phyloP scores from a whole-genome alignment of 2,329 filamentous ascomycete species.

The Hyphodiscus sp. region DNA sequence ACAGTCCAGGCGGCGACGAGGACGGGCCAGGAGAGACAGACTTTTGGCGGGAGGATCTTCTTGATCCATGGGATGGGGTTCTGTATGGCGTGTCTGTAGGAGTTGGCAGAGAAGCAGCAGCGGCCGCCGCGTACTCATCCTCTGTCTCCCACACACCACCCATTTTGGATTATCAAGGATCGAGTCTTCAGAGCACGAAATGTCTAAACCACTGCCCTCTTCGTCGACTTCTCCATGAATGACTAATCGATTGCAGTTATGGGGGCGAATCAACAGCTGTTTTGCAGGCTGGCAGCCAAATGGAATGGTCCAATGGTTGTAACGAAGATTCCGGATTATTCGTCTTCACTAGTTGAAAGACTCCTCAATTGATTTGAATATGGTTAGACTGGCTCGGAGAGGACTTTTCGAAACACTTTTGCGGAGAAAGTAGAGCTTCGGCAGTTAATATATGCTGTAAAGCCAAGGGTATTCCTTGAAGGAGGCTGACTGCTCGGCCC shows the following conservation, averaged over 20 bases:
- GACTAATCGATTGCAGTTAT: background rate
- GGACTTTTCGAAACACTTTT: constrained; percentile 9
- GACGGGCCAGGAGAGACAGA: constrained; percentile 60
- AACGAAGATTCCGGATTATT: constrained; percentile 9
- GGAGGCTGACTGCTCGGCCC: too few relatives aligned
- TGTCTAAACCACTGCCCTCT: constrained; percentile 1
- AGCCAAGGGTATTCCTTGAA: constrained; percentile 3
- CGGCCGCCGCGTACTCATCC: constrained; percentile 51
- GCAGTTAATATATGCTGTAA: constrained; percentile 7
- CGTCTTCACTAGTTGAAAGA: constrained; percentile 9
- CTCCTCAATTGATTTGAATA: constrained; percentile 10
- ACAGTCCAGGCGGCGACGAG: constrained; percentile 51
- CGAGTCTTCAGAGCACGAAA: background rate
- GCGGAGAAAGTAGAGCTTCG: constrained; percentile 15
- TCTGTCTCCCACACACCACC: constrained; percentile 52
- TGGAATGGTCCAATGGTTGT: constrained; percentile 5
- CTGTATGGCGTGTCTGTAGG: constrained; percentile 67
- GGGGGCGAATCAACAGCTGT: constrained; percentile 10
- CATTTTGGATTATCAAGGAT: constrained; percentile 34
- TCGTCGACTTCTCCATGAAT: constrained; percentile 10
- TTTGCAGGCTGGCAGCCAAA: background rate
- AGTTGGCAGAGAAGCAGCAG: constrained; percentile 58
- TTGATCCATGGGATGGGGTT: constrained; percentile 63
- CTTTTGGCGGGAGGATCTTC: constrained; percentile 49
- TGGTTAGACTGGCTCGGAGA: constrained; percentile 2